A percentile compares a stretch with the other conserved stretches of the same genome.
Evolutionary conservation across 2,329 filamentous ascomycete genomes (phyloP).

Genomic region (Aspergillus glaucus): DNA sequence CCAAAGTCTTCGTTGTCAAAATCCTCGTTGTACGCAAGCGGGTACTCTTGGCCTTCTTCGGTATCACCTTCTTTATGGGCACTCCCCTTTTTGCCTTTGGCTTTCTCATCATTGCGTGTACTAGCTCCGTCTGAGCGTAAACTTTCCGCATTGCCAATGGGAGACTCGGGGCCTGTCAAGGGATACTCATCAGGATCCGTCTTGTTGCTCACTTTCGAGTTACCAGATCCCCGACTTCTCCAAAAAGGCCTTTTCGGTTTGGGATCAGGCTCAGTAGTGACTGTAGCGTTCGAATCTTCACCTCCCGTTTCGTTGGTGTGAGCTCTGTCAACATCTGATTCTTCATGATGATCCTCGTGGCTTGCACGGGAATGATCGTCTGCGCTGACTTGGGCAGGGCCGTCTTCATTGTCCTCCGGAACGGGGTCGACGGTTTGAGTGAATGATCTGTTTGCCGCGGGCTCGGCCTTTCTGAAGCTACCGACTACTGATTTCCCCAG

Average conservation of each 20-base stretch:
- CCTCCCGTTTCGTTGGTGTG: slow-evolving; percentile 4
- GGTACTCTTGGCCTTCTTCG: slow-evolving; percentile 47
- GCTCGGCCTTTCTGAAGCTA: slow-evolving; percentile 36
- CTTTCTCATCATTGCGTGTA: slow-evolving; percentile 4
- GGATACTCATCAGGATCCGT: slow-evolving; percentile 30
- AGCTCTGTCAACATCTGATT: slow-evolving; percentile 4
- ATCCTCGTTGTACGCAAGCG: slow-evolving; percentile 56
- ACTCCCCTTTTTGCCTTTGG: slow-evolving; percentile 7
- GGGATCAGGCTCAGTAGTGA: slow-evolving; percentile 1
- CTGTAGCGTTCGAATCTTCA: slow-evolving; percentile 1
- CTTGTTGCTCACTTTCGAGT: slow-evolving; percentile 17
- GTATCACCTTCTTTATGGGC: slow-evolving; percentile 21
- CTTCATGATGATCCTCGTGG: neutral
- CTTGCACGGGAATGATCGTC: neutral
- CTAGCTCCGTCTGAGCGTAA: slow-evolving; percentile 3
- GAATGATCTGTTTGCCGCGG: slow-evolving; percentile 30
- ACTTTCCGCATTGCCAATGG: slow-evolving; percentile 8
- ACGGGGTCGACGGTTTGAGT: slow-evolving; percentile 30
- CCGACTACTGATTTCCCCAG: slow-evolving; percentile 42
- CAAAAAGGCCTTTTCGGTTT: slow-evolving; percentile 26
- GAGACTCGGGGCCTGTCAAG: slow-evolving; percentile 27
- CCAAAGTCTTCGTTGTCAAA: slow-evolving; percentile 57
- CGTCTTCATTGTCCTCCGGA: slow-evolving; percentile 6
- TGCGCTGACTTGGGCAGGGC: neutral
- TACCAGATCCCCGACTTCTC: slow-evolving; percentile 27